Evolutionary conservation across 2,329 filamentous ascomycete genomes (phyloP).

Genomic region (Ophiocordyceps camponoti-saundersi): DNA sequence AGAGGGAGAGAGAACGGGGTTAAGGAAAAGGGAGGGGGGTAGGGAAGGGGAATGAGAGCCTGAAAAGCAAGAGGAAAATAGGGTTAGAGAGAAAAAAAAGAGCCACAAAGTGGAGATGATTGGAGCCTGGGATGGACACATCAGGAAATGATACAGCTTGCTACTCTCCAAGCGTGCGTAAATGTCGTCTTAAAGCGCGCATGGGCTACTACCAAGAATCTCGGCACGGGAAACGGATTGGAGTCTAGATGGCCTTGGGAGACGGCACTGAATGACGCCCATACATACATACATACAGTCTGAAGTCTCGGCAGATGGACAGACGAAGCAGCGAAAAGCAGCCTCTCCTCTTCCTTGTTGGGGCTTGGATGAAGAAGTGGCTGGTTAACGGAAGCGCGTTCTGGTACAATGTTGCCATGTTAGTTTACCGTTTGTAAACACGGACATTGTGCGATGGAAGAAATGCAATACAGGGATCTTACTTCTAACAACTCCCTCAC

Average conservation of each 20-base stretch:
- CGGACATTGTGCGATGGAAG: background rate
- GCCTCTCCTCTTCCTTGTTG: too few relatives aligned
- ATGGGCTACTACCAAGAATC: background rate
- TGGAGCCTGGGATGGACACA: background rate
- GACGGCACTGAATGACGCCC: background rate
- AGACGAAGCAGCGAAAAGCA: too few relatives aligned
- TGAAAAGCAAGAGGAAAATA: background rate
- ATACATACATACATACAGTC: background rate
- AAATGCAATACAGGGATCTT: background rate
- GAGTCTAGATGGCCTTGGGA: background rate
- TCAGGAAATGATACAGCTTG: background rate
- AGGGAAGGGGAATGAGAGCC: background rate
- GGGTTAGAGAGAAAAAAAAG: background rate
- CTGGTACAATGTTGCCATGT: too few relatives aligned
- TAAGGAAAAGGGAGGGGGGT: background rate
- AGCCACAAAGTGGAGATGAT: background rate
- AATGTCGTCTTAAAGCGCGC: background rate
- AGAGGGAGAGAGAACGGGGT: background rate
- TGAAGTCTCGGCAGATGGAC: too few relatives aligned
- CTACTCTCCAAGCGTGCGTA: background rate
- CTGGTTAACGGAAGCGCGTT: too few relatives aligned
- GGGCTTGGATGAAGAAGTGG: too few relatives aligned
- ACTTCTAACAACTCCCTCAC: too few relatives aligned
- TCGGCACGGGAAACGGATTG: background rate
- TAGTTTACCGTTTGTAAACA: background rate